Base-by-base conservation (phyloP, 1,284 basidiomycete genomes). In the Jaminaea rosea region DNA sequence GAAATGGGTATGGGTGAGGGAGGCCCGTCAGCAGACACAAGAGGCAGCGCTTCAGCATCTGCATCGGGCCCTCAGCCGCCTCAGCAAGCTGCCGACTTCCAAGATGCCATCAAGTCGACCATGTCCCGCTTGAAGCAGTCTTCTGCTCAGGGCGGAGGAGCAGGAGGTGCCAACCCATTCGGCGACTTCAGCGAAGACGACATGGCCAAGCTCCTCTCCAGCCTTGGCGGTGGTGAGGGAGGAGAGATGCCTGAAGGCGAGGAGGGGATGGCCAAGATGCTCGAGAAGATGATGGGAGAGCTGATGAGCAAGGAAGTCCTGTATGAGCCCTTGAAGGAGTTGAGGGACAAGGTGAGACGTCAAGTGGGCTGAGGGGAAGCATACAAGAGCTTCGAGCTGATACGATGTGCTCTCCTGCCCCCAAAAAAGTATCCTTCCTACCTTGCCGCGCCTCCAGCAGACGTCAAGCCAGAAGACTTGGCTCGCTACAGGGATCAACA, bases 281-380 rank as follows among this genome's bases (percentile, higher is more conserved):
- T 98, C 21, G 89, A 97, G 73, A 82, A 79, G 34, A 88, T 97
- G 86, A 90, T 93, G 91, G 81, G 82, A 15, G 85, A 91, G 71
- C 79, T 98, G 44, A 90, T 98, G 88, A 85, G 83, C 74, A 91
- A 90, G 72, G 90, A 97, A 1, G 81, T 97, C 9, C 76, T 94
- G 17, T 88, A 96, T 67, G 91, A 94, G 60, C 92, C 93, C 0
- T 76, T 97, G 65, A 86, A 86, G 63, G 93, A 97, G 71, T 77
- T 98, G 27, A 79, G 83, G 15, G 83, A 86, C 15, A 90, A 91
- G 77, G 91, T 87, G 62, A 49, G 75, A n/a, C n/a, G n/a, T n/a
- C n/a, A n/a, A n/a, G n/a, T n/a, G 2, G 5, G 15, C 17, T 28
- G 24, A 13, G 24, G n/a, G n/a, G n/a, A n/a, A n/a, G n/a, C n/a